A percentile compares a stretch with the other conserved stretches of the same genome.
These are phyloP conservation scores for Dryadomyces quercus-mongolicae DNA, from an alignment of 2,329 filamentous ascomycete genomes.

Conservation along the genomic window DNA sequence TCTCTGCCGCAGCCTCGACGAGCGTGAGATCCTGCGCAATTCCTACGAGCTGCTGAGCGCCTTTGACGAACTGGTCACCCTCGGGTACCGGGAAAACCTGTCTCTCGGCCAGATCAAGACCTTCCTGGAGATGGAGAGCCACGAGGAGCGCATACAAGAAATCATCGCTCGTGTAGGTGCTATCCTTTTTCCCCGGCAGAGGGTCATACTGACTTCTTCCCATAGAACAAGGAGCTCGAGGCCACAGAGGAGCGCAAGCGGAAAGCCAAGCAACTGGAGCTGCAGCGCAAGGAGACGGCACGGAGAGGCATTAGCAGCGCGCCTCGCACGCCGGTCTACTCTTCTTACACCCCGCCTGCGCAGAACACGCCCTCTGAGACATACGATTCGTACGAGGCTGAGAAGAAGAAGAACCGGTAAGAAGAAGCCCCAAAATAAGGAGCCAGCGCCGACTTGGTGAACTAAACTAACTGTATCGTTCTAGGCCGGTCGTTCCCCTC, in stretches of 20 bases:
- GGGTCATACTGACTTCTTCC: background rate
- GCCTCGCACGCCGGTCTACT: constrained; percentile 71
- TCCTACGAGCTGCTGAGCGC: constrained; percentile 92
- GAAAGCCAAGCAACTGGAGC: constrained; percentile 96
- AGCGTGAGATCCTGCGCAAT: constrained; percentile 89
- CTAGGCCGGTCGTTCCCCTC: constrained; percentile 34
- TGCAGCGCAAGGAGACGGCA: constrained; percentile 94
- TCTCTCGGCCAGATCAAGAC: constrained; percentile 97
- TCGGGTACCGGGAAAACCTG: constrained; percentile 92
- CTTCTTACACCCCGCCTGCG: constrained; percentile 66
- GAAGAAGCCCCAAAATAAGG: constrained; percentile 13
- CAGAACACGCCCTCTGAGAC: constrained; percentile 65
- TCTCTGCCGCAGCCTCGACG: constrained; percentile 91
- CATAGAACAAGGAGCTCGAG: constrained; percentile 93
- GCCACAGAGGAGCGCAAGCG: constrained; percentile 96
- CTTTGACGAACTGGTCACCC: constrained; percentile 92
- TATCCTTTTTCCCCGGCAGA: background rate
- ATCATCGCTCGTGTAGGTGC: constrained; percentile 76
- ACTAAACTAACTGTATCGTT: background rate
- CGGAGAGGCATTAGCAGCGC: constrained; percentile 45
- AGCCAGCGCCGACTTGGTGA: too few relatives aligned
- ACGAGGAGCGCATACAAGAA: constrained; percentile 97
- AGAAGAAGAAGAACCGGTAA: constrained; percentile 92
- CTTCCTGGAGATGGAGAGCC: constrained; percentile 97
- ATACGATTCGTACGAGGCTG: constrained; percentile 90